A percentile compares a stretch with the other conserved stretches of the same genome.
phyloP scores from a whole-genome alignment of 768 basidiomycete species.

The Flagelloscypha sp. region DNA sequence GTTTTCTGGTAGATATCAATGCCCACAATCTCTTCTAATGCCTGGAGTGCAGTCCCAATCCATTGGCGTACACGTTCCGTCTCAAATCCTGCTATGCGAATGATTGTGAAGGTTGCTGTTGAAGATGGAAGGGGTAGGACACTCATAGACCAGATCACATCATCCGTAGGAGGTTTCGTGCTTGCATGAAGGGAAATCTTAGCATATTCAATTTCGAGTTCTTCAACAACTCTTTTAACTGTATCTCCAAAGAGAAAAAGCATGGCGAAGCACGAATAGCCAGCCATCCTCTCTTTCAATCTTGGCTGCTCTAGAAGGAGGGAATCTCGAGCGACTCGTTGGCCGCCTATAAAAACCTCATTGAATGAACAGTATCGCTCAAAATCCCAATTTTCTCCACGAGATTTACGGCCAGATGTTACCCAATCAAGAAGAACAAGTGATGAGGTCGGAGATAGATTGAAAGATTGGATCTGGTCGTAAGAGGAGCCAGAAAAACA shows the following conservation, averaged over 20 bases:
- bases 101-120: too few relatives aligned
- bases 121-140: too few relatives aligned
- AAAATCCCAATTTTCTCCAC: constrained; percentile 88
- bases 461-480: constrained; percentile 75
- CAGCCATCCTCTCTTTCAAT: constrained; percentile 54
- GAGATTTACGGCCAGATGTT: constrained; percentile 76
- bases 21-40: constrained; percentile 49
- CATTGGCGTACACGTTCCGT: constrained; percentile 69
- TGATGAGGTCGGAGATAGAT: constrained; percentile 50
- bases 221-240: constrained; percentile 35
- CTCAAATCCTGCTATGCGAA: constrained; percentile 70
- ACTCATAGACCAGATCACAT: constrained; percentile 79
- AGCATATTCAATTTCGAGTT: constrained; percentile 42
- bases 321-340: constrained; percentile 66
- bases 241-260: constrained; percentile 71
- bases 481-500: constrained; percentile 84
- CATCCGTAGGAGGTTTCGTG: constrained; percentile 40
- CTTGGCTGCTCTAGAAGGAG: constrained; percentile 64
- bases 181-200: constrained; percentile 55
- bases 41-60: constrained; percentile 48
- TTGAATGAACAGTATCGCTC: constrained; percentile 79
- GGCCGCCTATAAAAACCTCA: constrained; percentile 63
- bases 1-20: constrained; percentile 55
- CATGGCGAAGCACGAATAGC: constrained; percentile 88
- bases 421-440: constrained; percentile 83